Evolutionary conservation across 768 basidiomycete species (phyloP).

Genomic region (Lactarius tabidus): DNA sequence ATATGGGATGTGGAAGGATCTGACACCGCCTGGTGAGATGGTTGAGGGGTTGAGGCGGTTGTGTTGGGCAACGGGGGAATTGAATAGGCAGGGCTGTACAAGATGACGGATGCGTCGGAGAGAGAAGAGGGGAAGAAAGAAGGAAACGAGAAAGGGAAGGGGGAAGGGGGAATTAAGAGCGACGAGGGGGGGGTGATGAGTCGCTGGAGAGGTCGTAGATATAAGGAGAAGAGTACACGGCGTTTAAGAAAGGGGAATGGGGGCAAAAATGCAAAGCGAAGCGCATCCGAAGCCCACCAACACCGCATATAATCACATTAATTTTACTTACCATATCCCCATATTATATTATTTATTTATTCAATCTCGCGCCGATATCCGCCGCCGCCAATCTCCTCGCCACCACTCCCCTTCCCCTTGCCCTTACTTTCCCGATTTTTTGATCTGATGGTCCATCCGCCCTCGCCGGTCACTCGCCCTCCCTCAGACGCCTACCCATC

Average conservation of each 20-base stretch:
- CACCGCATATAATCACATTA: neutral
- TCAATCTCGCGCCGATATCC: constrained; percentile 10
- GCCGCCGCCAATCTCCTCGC: neutral
- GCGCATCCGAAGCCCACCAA: neutral
- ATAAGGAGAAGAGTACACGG: constrained; percentile 19
- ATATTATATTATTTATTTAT: constrained; percentile 12
- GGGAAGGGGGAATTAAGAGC: constrained; percentile 14
- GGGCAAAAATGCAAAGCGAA: constrained; percentile 5
- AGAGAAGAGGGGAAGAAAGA: constrained; percentile 1
- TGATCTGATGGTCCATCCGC: neutral
- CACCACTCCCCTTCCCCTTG: neutral
- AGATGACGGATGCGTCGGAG: neutral
- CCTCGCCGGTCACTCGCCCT: neutral
- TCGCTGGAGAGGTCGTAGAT: constrained; percentile 10
- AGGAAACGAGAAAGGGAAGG: neutral
- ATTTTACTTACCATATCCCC: neutral
- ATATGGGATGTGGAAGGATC: neutral
- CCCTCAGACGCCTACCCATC: too few species aligned
- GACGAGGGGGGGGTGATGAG: constrained; percentile 11
- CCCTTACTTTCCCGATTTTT: too few species aligned
- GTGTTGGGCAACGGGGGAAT: constrained; percentile 20
- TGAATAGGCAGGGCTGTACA: constrained; percentile 17
- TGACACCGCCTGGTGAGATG: constrained; percentile 14
- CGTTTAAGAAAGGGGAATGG: constrained; percentile 13
- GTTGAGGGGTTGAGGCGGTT: constrained; percentile 1